phyloP scores from a whole-genome alignment of 1,284 basidiomycete species.

The Rhizopogon parksii region DNA sequence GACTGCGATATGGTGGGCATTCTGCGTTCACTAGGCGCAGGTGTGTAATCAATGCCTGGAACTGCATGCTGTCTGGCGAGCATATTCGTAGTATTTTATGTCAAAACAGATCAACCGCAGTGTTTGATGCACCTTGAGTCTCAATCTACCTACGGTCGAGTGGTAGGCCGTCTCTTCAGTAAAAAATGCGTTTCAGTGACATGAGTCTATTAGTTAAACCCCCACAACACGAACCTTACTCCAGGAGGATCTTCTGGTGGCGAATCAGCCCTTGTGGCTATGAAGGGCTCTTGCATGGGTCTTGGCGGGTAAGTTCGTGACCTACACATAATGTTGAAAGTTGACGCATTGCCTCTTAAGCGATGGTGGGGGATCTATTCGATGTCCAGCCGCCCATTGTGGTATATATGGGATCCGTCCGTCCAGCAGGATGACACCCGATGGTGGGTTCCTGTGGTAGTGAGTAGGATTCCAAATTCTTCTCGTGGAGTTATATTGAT shows the following conservation, averaged over 20 bases:
- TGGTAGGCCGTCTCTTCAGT: conserved; percentile 11
- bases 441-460: conserved; percentile 7
- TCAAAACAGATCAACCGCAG: conserved; percentile 43
- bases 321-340: neutral
- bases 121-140: conserved; percentile 33
- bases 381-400: conserved; percentile 32
- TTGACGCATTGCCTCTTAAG: conserved; percentile 7
- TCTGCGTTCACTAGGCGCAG: conserved; percentile 29
- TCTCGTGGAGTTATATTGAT: conserved; percentile 21
- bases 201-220: conserved; percentile 29
- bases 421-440: conserved; percentile 37
- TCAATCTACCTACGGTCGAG: conserved; percentile 36
- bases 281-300: conserved; percentile 43
- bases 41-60: conserved; percentile 9
- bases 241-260: conserved; percentile 48
- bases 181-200: neutral
- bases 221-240: conserved; percentile 38
- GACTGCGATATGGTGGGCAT: conserved; percentile 20
- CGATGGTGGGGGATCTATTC: conserved; percentile 29
- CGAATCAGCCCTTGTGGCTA: conserved; percentile 43
- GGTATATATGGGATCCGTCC: conserved; percentile 44
- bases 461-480: conserved; percentile 27
- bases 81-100: conserved; percentile 34
- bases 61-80: neutral
- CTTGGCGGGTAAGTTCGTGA: conserved; percentile 39